These are phyloP conservation scores for Wickerhamiella sergipiensis DNA, from an alignment of 805 yeast genomes.

Conservation along the genomic window DNA sequence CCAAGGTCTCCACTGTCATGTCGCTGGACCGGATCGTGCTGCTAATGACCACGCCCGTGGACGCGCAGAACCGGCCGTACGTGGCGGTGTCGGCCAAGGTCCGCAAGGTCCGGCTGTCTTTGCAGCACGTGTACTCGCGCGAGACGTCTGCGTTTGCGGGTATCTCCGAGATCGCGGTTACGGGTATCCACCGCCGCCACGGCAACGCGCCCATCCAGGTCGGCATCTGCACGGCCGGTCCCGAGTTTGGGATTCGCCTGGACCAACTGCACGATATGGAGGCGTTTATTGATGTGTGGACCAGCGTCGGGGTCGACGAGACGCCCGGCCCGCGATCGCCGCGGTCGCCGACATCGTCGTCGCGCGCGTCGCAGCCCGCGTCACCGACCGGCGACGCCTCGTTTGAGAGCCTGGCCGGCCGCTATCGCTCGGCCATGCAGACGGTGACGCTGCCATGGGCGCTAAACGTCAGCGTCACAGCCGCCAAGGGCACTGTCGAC, in stretches of 20 bases:
- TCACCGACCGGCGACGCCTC: background rate
- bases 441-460: conserved; percentile 66
- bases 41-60: conserved; percentile 29
- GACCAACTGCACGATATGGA: conserved; percentile 81
- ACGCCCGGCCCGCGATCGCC: background rate
- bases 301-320: background rate
- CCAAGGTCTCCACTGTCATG: conserved; percentile 78
- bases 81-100: conserved; percentile 36
- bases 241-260: conserved; percentile 39
- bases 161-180: conserved; percentile 1
- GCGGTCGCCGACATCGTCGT: background rate
- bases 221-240: conserved; percentile 9
- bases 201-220: conserved; percentile 1
- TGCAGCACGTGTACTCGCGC: conserved; percentile 84
- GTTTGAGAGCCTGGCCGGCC: conserved; percentile 6
- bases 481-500: conserved; percentile 46
- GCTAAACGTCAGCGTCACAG: conserved; percentile 40
- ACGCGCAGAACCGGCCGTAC: conserved; percentile 19
- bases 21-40: conserved; percentile 57
- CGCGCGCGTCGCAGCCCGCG: background rate
- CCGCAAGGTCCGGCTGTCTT: conserved; percentile 47
- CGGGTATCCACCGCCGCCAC: conserved; percentile 4
- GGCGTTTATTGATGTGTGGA: conserved; percentile 34
- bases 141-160: conserved; percentile 53
- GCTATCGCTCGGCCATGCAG: conserved; percentile 44